Conservation (phyloP, 805 yeast genomes). For the Wickerhamiella spandovensis region DNA sequence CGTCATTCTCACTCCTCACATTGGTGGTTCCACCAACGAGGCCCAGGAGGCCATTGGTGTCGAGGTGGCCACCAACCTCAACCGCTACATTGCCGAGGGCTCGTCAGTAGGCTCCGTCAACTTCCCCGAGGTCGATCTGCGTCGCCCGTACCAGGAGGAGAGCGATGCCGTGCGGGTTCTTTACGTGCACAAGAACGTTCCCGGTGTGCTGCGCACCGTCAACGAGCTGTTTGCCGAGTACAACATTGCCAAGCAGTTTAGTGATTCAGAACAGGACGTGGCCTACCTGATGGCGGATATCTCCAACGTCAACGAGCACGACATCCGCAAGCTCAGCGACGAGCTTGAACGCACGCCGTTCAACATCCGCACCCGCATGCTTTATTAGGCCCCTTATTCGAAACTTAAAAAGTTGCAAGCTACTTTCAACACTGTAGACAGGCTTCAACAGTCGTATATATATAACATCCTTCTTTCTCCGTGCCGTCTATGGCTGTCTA, state of each 20-base stretch:
- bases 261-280: slow-evolving; percentile 92
- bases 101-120: slow-evolving; percentile 88
- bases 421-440: background rate
- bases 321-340: slow-evolving; percentile 72
- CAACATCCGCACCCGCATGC: slow-evolving; percentile 79
- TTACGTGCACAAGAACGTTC: slow-evolving; percentile 94
- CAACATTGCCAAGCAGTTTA: slow-evolving; percentile 94
- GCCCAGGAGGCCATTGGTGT: slow-evolving; percentile 97
- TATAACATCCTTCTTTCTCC: no score
- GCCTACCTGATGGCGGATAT: slow-evolving; percentile 98
- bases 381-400: slow-evolving; percentile 46
- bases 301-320: slow-evolving; percentile 66
- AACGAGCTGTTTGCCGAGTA: slow-evolving; percentile 88
- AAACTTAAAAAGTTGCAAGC: no score
- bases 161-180: slow-evolving; percentile 75
- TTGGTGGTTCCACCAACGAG: slow-evolving; percentile 98
- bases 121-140: slow-evolving; percentile 94
- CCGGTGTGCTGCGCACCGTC: slow-evolving; percentile 96
- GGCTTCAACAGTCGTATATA: background rate
- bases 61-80: slow-evolving; percentile 77
- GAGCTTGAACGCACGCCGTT: slow-evolving; percentile 80
- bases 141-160: slow-evolving; percentile 80
- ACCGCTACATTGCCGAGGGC: slow-evolving; percentile 94
- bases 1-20: slow-evolving; percentile 89
- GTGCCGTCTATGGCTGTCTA: no score